Percentiles rank a stretch among this genome's conserved stretches.
Conservation (phyloP, 2,329 filamentous ascomycete genomes). For the Aureobasidium sp. region DNA sequence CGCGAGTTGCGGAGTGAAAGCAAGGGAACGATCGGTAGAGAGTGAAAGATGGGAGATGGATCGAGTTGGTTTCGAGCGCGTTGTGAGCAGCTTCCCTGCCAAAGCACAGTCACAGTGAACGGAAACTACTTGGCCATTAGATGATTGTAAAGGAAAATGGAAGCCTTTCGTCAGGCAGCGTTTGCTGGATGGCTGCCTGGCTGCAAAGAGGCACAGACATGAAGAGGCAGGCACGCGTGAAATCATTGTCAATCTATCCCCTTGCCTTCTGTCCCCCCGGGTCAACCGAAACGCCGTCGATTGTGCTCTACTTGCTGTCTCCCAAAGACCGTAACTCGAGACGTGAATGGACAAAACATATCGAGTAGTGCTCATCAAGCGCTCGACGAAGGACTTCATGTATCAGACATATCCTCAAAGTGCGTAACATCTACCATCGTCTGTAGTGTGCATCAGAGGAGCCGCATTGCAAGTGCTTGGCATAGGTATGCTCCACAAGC, state of each 20-base stretch:
- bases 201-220: slow-evolving; percentile 1
- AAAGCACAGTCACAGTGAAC: background rate
- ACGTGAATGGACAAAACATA: too few relatives aligned
- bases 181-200: slow-evolving; percentile 9
- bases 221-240: background rate
- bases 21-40: background rate
- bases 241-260: background rate
- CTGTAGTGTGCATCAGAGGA: background rate
- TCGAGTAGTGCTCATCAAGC: too few relatives aligned
- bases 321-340: too few relatives aligned
- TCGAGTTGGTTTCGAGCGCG: background rate
- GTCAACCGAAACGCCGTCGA: background rate
- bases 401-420: background rate
- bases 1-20: background rate
- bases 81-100: background rate
- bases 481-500: background rate
- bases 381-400: background rate
- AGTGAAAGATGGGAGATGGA: background rate
- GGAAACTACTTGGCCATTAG: background rate
- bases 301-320: background rate
- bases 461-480: background rate
- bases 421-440: background rate
- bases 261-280: background rate
- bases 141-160: background rate
- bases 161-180: background rate